Evolutionary conservation across 1,284 basidiomycete species (phyloP), one percentile per base, ranked within the genome.

Genomic region (Coniferiporia weirii): DNA sequence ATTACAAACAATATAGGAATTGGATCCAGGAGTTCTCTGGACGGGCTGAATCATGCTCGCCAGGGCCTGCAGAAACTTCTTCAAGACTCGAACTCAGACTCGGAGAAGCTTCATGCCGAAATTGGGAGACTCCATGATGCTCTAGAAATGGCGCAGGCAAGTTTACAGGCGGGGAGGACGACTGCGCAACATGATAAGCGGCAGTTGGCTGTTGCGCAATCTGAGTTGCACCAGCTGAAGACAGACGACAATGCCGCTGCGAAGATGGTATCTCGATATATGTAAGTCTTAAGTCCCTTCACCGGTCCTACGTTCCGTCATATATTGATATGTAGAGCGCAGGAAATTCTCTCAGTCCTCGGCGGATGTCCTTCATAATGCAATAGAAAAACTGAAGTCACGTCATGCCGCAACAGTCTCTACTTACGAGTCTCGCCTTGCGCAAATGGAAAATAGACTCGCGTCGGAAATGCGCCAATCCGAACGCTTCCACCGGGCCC

Each of bases 321-420:
- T 59, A n/a, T 43, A 57, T 46, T 53, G 49, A 38, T 44, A 20
- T 54, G 51, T 20, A 32, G 56, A 9, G 40, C 27, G 5, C 63
- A 91, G 89, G 89, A 89, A 87, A 66, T 95, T 94, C 71, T 92
- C 91, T 1, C 92, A 95, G 70, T 79, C 84, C 17, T 85, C 89
- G 7, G 89, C 87, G 12, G 79, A 89, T 57, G 73, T 80, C 1
- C 79, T 93, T 1, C 89, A 92, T 66, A 70, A 75, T 4, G 81
- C 89, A 22, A 77, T 93, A 48, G 76, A 77, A 8, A 76, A 82
- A 2, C 73, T 87, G 53, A 82, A 80, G 49, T 70, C 76, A 0
- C 80, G 92, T 4, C 83, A 91, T 57, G 72, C 79, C 0, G 81
- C 88, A 0, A 90, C 87, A 0, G 72, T 83, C 6, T 67, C 78